Conservation (phyloP, 345 rosid species). For the Linum usitatissimum region DNA sequence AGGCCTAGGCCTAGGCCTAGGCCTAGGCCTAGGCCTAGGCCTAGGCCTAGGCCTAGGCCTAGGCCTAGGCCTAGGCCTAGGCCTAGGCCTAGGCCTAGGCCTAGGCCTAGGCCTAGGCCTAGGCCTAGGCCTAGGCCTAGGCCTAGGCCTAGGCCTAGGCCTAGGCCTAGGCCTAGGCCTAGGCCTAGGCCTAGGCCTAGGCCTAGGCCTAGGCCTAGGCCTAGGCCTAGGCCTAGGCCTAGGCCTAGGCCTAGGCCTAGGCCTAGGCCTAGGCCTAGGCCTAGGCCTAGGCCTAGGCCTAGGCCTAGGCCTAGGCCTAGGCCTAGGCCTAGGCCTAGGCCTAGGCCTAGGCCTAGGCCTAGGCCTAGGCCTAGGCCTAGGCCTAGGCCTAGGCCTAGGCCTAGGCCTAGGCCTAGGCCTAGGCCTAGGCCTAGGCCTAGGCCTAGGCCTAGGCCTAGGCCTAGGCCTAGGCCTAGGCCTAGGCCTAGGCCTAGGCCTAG, state of each 20-base stretch:
- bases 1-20: slow-evolving; percentile 8
- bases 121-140: slow-evolving; percentile 1
- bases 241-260: background rate
- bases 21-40: slow-evolving; percentile 1
- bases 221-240: background rate
- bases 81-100: background rate
- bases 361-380: background rate
- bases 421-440: slow-evolving; percentile 9
- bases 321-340: background rate
- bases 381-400: slow-evolving; percentile 5
- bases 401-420: slow-evolving; percentile 10
- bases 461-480: slow-evolving; percentile 10
- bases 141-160: slow-evolving; percentile 1
- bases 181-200: slow-evolving; percentile 1
- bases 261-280: background rate
- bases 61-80: background rate
- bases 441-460: slow-evolving; percentile 10
- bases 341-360: background rate
- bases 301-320: background rate
- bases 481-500: background rate
- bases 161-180: background rate
- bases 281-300: slow-evolving; percentile 3
- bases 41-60: background rate
- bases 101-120: background rate
- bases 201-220: slow-evolving; percentile 1